A percentile compares a stretch with the other conserved stretches of the same genome.
These are phyloP conservation scores for Zoysia matrella DNA, from an alignment of 202 grass and related monocot species.

Conservation along the genomic window DNA sequence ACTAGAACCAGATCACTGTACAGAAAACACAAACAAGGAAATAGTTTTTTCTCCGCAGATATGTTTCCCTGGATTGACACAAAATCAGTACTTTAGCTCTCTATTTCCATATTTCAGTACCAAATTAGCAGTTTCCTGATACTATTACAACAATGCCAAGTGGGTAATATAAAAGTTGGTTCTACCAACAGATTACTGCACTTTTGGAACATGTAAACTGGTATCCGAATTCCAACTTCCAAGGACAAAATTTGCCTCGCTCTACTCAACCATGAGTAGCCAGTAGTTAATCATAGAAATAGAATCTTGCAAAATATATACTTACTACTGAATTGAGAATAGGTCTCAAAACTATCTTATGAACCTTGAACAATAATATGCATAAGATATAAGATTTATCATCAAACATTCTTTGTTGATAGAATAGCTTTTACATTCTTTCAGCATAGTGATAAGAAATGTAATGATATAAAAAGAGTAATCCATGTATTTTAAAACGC, in stretches of 20 bases:
- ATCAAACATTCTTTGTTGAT: background rate
- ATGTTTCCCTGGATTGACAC: conserved; percentile 15
- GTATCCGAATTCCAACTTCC: background rate
- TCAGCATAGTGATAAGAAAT: background rate
- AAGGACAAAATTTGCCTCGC: background rate
- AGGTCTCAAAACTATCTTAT: background rate
- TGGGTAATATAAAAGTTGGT: background rate
- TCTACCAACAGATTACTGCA: background rate
- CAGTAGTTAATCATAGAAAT: background rate
- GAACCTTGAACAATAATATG: background rate
- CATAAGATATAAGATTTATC: background rate
- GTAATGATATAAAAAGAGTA: background rate
- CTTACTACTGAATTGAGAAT: background rate
- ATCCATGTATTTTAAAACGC: background rate
- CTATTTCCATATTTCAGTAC: background rate
- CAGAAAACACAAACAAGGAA: background rate
- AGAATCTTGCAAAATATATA: background rate
- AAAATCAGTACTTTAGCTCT: conserved; percentile 12
- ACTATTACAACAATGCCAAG: background rate
- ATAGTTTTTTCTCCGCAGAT: background rate
- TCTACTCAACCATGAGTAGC: conserved; percentile 11
- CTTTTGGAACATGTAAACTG: background rate
- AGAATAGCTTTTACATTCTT: conserved; percentile 1
- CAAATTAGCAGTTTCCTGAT: background rate
- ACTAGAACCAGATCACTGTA: background rate